Base-by-base conservation (phyloP, 2,329 filamentous ascomycete species). In the Alternaria angustiovoidea region DNA sequence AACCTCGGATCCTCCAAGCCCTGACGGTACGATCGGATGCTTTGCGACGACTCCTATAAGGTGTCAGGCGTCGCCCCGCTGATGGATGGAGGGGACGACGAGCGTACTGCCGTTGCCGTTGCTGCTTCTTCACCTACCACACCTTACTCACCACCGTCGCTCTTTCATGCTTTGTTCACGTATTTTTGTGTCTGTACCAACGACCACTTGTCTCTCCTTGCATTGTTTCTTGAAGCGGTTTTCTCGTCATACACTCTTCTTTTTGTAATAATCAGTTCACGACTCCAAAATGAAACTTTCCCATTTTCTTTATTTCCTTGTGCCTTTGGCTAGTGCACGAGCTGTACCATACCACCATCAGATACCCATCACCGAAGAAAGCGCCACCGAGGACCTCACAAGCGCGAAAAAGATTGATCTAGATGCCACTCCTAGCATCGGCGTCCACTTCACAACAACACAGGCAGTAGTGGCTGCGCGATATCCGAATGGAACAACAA, bases 381-480 rank as follows among this genome's bases (percentile, higher is more conserved):
- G 3, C 30, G 5, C 42, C 32, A 34, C 28, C 12, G 12, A 53
- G 26, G 18, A 54, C n/a, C 43, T 30, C 16, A n/a, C 43, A 20
- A 26, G 3, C 30, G 16, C 16, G 32, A 41, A 59, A 51, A 22
- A 20, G 12, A 16, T 34, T 4, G 46, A 18, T 4, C 11, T 64
- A n/a, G 48, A 62, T 26, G 22, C 28, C 36, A 39, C 51, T 12
- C 63, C 66, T 9, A 66, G 54, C 26, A 62, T 75, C 44, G 72
- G 72, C 11, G 56, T 75, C 16, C 72, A 75, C 49, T 74, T 75
- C 24, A 71, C 72, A 12, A 70, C 65, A 3, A 71, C 68, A 38
- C 68, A 73, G 54, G 71, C 71, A 22, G 59, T 64, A 38, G 70
- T 69, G 30, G 66, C 71, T 22, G 65, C 67, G 8, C 59, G 65